Evolutionary conservation across 2,329 filamentous ascomycete genomes (phyloP), one percentile per base, ranked within the genome.

Genomic region (Arthrobotrys entomopaga): DNA sequence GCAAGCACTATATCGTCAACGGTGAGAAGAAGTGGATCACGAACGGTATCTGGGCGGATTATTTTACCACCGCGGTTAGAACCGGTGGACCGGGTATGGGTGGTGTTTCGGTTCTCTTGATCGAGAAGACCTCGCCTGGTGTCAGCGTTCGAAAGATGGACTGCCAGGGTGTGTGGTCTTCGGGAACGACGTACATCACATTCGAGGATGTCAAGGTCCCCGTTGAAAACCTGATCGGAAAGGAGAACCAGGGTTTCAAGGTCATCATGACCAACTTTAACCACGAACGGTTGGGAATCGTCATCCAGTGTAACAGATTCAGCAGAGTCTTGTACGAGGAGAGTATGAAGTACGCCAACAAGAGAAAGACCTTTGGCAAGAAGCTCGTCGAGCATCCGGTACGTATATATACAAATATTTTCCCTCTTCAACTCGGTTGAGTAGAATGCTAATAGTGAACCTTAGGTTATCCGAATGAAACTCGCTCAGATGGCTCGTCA

Each of bases 11-110:
- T 83, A 98, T 98, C 78, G 95, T 99, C 83, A 99, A 98, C 80
- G 95, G 95, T 65, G 94, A 97, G 88, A 98, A 99, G 90, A 99
- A 99, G 85, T 98, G 95, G 94, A 98, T 98, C 82, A 98, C 94
- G 80, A 99, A 99, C 83, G 95, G 95, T 80, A 88, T 97, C 80
- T 97, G 93, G 92, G 88, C 86, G 76, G 95, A 99, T 82, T 99
- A 98, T 85, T 98, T 98, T 85, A 98, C 95, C 65, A 96, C 92
- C 13, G 95, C 94, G 24, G 95, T 99, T 43, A 90, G 95, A 74
- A 99, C 95, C 5, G 93, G 91, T 77, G 90, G 89, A 38, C 85
- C 87, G 22, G 95, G 95, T 78, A 98, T 97, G 93, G 93, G 94
- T 80, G 95, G 95, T 73, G 86, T 99, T 76, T 92, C 89, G 29